Conservation (phyloP, 176 grass and related monocot species). For the Aegilops longissima region DNA sequence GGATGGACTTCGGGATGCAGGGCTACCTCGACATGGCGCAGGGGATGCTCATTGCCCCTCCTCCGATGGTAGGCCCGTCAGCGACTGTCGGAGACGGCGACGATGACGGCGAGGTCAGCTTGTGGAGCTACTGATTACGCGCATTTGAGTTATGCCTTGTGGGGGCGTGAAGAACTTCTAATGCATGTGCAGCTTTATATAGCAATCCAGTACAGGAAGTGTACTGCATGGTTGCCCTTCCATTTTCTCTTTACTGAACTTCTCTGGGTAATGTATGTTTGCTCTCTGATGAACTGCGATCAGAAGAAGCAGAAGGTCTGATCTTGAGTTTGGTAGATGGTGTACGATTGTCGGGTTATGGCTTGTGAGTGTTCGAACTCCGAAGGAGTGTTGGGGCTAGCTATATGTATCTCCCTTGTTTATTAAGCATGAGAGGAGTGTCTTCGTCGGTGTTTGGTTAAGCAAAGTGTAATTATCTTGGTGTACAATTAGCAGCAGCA, state of each 20-base stretch:
- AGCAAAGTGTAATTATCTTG: no score
- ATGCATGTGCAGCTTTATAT: conserved; percentile 29
- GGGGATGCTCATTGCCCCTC: conserved; percentile 87
- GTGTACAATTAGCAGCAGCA: no score
- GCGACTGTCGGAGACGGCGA: conserved; percentile 23
- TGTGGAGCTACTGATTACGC: conserved; percentile 66
- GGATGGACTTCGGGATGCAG: conserved; percentile 78
- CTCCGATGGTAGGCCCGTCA: conserved; percentile 33
- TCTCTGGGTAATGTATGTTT: not conserved
- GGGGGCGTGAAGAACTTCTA: conserved; percentile 5
- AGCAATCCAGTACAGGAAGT: conserved; percentile 9
- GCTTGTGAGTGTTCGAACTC: conserved; percentile 1
- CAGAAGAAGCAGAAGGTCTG: conserved; percentile 44
- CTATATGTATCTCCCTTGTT: not conserved
- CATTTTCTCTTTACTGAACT: conserved; percentile 6
- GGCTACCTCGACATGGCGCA: conserved; percentile 90
- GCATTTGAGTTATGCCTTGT: not conserved
- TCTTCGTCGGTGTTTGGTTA: not conserved
- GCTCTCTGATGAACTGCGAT: conserved; percentile 40
- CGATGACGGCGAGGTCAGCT: conserved; percentile 38
- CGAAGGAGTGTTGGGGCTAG: conserved; percentile 2
- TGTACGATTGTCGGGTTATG: not conserved
- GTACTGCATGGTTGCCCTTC: not conserved
- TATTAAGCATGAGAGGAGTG: conserved; percentile 7
- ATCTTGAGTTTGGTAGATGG: not conserved